Base-by-base conservation (phyloP, 1,284 basidiomycete species). In the Anthracocystis setariae region DNA sequence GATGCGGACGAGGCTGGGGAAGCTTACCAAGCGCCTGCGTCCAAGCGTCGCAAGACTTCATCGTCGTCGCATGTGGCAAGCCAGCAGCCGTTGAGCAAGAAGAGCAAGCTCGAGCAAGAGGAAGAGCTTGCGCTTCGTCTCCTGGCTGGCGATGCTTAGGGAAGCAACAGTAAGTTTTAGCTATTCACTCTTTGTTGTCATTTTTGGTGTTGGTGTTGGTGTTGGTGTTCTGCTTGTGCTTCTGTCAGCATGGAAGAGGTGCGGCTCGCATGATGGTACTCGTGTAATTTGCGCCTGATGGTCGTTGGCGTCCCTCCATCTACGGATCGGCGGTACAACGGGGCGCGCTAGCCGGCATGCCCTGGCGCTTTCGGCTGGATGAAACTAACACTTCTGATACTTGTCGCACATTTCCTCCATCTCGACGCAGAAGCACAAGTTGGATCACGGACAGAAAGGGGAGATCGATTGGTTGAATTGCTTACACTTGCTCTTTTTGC, bases 241-340 rank as follows among this genome's bases (percentile, higher is more conserved):
- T 38, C 13, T 38, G 13, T 33, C 3, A 2, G 48, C 38, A 8
- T 25, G 2, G 7, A 43, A 13, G 21, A 12, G 42, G 24, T 42
- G 18, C 37, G 33, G 45, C 45, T 52, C 61, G 51, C 32, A 77
- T 68, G 75, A 75, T 77, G 73, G 73, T 77, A 74, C 72, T 76
- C 64, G 62, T 71, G 75, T 77, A 77, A 77, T 77, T 77, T 77
- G 75, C 75, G 75, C 60, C 75, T 75, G 75, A 75, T 57, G 38
- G 64, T 50, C 55, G 48, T 57, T 44, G 54, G 63, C 61, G 60
- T 60, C 60, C 62, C 64, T 69, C 54, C 35, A 8, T 54, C 46
- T 55, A 23, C 20, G 39, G 50, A 49, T 45, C 27, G 54, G 61
- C 58, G 68, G 68, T 65, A 71, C 32, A 63, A 70, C 64, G 67